Conservation (phyloP, 2,329 filamentous ascomycete genomes). For the Colletotrichum theobromicola region DNA sequence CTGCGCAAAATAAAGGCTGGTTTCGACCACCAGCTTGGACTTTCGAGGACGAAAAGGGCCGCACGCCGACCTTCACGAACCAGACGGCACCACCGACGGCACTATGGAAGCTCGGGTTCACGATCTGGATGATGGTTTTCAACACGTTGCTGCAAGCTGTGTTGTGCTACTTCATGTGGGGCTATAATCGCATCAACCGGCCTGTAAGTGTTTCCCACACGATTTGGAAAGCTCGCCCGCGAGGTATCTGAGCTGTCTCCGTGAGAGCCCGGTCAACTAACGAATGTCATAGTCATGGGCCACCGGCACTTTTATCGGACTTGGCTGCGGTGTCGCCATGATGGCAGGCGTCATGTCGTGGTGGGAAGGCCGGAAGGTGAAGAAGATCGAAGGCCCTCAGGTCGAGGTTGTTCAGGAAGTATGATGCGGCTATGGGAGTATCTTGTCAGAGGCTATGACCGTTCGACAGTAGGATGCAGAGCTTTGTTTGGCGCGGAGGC, state of each 20-base stretch:
- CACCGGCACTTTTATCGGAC: slow-evolving; percentile 27
- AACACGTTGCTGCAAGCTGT: slow-evolving; percentile 28
- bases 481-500: neutral
- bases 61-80: slow-evolving; percentile 23
- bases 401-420: slow-evolving; percentile 23
- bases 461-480: neutral
- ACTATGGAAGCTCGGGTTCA: slow-evolving; percentile 28
- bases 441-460: neutral
- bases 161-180: slow-evolving; percentile 29
- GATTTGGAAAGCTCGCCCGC: neutral
- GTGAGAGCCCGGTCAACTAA: neutral
- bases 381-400: slow-evolving; percentile 28
- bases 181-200: slow-evolving; percentile 27
- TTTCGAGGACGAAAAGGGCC: slow-evolving; percentile 5
- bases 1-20: slow-evolving; percentile 29
- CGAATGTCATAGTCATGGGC: slow-evolving; percentile 13
- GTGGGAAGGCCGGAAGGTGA: slow-evolving; percentile 30
- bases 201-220: slow-evolving; percentile 20
- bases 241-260: neutral
- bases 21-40: slow-evolving; percentile 31
- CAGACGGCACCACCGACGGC: slow-evolving; percentile 25
- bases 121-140: slow-evolving; percentile 29
- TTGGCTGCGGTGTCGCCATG: slow-evolving; percentile 29
- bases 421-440: neutral
- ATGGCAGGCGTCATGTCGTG: slow-evolving; percentile 28